Conservation (phyloP, 225 moss, liverwort and hornwort genomes). For the Physcomitrium patens region DNA sequence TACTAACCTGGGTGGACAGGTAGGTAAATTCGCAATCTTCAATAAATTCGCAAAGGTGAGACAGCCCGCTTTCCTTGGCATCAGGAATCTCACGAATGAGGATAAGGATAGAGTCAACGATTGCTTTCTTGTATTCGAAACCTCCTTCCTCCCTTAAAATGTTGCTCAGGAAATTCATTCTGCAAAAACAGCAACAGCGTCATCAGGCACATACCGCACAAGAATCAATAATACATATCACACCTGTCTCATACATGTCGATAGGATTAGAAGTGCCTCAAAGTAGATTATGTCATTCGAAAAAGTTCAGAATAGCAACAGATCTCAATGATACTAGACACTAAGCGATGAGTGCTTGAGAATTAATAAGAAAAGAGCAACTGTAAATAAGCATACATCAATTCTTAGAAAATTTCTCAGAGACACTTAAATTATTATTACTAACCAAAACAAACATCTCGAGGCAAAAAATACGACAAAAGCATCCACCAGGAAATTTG, state of each 20-base stretch:
- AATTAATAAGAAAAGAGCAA: not conserved
- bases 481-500: not conserved
- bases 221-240: not conserved
- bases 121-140: conserved; percentile 95
- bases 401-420: not conserved
- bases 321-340: not conserved
- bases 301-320: not conserved
- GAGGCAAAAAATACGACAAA: not conserved
- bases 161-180: conserved; percentile 88
- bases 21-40: conserved; percentile 97
- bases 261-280: conserved; percentile 3
- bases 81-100: conserved; percentile 95
- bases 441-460: not conserved
- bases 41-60: conserved; percentile 93
- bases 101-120: conserved; percentile 91
- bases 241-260: not conserved
- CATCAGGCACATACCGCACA: conserved; percentile 15
- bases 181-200: conserved; percentile 32
- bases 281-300: not conserved
- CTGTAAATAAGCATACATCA: not conserved
- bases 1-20: conserved; percentile 82
- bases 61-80: conserved; percentile 88
- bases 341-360: conserved; percentile 2
- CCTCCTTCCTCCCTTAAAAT: conserved; percentile 98
- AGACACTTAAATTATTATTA: not conserved